Percentiles rank a stretch among this genome's conserved stretches.
phyloP scores from a whole-genome alignment of 2,329 filamentous ascomycete species.

The Ophiostoma australiae region DNA sequence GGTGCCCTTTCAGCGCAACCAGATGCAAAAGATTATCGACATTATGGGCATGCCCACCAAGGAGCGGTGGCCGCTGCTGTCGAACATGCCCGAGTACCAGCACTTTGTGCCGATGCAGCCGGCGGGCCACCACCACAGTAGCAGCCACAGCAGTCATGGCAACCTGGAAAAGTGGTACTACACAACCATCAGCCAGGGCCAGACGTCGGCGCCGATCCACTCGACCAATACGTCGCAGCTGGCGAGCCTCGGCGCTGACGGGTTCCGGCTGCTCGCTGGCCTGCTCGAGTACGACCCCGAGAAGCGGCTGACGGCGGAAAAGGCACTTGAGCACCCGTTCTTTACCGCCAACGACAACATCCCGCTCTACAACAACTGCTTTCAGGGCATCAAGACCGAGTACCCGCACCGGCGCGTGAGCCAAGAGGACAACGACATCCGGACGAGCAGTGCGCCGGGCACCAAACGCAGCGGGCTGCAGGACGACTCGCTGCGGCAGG shows the following conservation, averaged over 20 bases:
- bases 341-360: conserved; percentile 63
- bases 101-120: conserved; percentile 59
- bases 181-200: conserved; percentile 60
- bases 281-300: conserved; percentile 90
- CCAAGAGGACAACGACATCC: conserved; percentile 92
- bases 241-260: conserved; percentile 66
- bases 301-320: conserved; percentile 78
- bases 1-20: conserved; percentile 93
- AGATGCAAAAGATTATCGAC: conserved; percentile 98
- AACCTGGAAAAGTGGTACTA: conserved; percentile 77
- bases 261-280: conserved; percentile 73
- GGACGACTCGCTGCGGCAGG: conserved; percentile 68
- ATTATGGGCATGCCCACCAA: conserved; percentile 88
- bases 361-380: conserved; percentile 74
- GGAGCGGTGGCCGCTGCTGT: conserved; percentile 79
- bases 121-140: conserved; percentile 29
- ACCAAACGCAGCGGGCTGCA: conserved; percentile 83
- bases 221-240: conserved; percentile 41
- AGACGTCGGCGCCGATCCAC: conserved; percentile 38
- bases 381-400: conserved; percentile 80
- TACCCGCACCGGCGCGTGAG: conserved; percentile 89
- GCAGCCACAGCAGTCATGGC: conserved; percentile 22
- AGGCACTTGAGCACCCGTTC: conserved; percentile 86
- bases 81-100: conserved; percentile 78
- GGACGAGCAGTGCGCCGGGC: conserved; percentile 81